Evolutionary conservation across 805 yeast species (phyloP).

Genomic region (Lipomyces yamadae): DNA sequence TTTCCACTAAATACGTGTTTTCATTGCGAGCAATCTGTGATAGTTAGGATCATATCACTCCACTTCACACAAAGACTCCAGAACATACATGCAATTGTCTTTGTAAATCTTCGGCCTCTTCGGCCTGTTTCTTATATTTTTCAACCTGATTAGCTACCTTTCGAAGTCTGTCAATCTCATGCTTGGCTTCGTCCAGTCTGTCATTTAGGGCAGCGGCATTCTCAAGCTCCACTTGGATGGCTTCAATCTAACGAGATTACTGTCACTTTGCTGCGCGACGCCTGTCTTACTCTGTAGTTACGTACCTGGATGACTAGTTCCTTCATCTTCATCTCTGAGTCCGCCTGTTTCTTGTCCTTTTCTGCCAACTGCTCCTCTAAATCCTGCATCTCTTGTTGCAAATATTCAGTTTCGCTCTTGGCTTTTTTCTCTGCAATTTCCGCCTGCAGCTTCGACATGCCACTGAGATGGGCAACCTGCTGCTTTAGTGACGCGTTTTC

Average conservation of each 20-base stretch:
- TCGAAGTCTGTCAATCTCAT: constrained; percentile 28
- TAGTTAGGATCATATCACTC: neutral
- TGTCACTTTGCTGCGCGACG: constrained; percentile 2
- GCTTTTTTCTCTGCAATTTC: constrained; percentile 28
- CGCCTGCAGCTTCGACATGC: constrained; percentile 20
- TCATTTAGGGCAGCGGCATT: constrained; percentile 15
- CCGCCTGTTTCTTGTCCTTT: constrained; percentile 23
- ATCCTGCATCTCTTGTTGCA: constrained; percentile 31
- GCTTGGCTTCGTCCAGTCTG: constrained; percentile 32
- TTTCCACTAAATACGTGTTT: constrained; percentile 33
- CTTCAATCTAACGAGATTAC: constrained; percentile 14
- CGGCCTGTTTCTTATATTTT: constrained; percentile 29
- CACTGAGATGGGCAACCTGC: neutral
- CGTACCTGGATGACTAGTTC: constrained; percentile 18
- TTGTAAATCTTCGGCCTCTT: constrained; percentile 14
- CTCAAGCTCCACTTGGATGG: constrained; percentile 21
- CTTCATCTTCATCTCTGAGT: constrained; percentile 12
- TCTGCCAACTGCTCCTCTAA: constrained; percentile 29
- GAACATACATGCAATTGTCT: constrained; percentile 17
- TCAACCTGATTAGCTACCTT: constrained; percentile 27
- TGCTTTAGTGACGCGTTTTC: constrained; percentile 14
- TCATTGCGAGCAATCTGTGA: constrained; percentile 22
- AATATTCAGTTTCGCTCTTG: constrained; percentile 25
- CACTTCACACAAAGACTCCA: neutral
- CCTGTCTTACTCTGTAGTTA: neutral